These are phyloP conservation scores for Aspergillus carlsbadensis DNA, from an alignment of 495 filamentous ascomycete species.

Conservation along the genomic window DNA sequence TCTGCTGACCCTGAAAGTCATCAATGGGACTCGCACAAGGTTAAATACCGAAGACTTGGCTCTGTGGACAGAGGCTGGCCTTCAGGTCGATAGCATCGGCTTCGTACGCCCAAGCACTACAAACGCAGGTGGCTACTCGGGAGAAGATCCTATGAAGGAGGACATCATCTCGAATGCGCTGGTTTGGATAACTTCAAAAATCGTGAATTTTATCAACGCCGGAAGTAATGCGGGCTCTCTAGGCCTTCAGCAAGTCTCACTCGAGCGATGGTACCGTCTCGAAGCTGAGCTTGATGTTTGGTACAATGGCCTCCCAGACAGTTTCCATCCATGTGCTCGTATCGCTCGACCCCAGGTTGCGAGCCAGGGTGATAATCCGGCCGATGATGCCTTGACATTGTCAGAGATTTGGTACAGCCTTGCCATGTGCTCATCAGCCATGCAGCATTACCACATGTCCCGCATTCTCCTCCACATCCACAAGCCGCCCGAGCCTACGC, in stretches of 20 bases:
- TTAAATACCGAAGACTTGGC: conserved; percentile 60
- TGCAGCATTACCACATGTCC: conserved; percentile 67
- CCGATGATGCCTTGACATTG: conserved; percentile 38
- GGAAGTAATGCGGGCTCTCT: conserved; percentile 49
- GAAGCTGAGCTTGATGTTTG: conserved; percentile 58
- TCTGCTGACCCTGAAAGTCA: conserved; percentile 38
- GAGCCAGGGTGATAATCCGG: conserved; percentile 20
- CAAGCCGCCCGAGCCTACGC: conserved; percentile 58
- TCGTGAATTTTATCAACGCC: conserved; percentile 59
- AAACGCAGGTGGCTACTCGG: conserved; percentile 39
- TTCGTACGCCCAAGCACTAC: conserved; percentile 55
- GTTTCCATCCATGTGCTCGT: conserved; percentile 54
- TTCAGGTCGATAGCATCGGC: conserved; percentile 55
- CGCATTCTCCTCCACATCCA: conserved; percentile 61
- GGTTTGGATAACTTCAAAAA: conserved; percentile 62
- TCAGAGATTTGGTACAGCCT: conserved; percentile 63
- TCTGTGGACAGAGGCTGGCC: conserved; percentile 61
- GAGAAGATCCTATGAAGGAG: conserved; percentile 53
- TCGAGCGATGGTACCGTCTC: conserved; percentile 57
- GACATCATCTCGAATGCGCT: conserved; percentile 62
- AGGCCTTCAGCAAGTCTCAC: conserved; percentile 51
- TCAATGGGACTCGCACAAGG: conserved; percentile 60
- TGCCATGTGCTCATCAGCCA: conserved; percentile 61
- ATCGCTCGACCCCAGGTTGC: conserved; percentile 22
- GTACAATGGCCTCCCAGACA: conserved; percentile 57